Base-by-base conservation (phyloP, 805 yeast species). In the Candida sakaeoensis region DNA sequence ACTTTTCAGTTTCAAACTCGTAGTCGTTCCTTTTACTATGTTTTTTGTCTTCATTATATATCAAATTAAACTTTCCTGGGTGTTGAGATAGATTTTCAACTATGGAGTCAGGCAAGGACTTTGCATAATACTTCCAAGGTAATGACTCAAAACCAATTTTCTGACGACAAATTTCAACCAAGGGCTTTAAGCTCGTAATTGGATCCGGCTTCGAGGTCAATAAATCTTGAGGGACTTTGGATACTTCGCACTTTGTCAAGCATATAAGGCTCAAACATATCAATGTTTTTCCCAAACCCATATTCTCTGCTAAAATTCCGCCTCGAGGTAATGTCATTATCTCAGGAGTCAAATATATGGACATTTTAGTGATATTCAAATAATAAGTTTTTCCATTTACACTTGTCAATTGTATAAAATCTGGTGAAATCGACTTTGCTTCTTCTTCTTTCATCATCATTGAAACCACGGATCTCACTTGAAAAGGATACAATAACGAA, bases 211-310 rank as follows among this genome's bases (percentile, higher is more conserved):
- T 18, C 9, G 16, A 14, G 8, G 9, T 9, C n/a, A 38, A 22
- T 5, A 60, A 41, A 36, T 60, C 60, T 3, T 45, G 46, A 0
- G 83, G 82, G 2, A 68, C 61, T 26, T 42, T 43, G 1, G 84
- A 68, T 2, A 71, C 51, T 36, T 82, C 83, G 48, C 55, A 60
- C 46, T 73, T 77, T 0, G 88, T 72, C 6, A 73, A 49, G 46
- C 82, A 74, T 0, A 82, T 68, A 36, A 79, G 58, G 3, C 80
- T 75, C 19, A 80, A 56, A 48, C 82, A 77, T 4, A 79, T 79
- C 36, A 78, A 67, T 0, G 85, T 79, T 51, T 79, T 79, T 0
- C 85, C 85, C 28, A 79, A 59, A 1, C 85, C 85, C 85, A 79
- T 79, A 67, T 78, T 79, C 42, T 79, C 85, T 1, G 84, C 84